A percentile compares a stretch with the other conserved stretches of the same genome.
Conservation (phyloP, 352 stramenopile species). For the Phytophthora pinifolia region DNA sequence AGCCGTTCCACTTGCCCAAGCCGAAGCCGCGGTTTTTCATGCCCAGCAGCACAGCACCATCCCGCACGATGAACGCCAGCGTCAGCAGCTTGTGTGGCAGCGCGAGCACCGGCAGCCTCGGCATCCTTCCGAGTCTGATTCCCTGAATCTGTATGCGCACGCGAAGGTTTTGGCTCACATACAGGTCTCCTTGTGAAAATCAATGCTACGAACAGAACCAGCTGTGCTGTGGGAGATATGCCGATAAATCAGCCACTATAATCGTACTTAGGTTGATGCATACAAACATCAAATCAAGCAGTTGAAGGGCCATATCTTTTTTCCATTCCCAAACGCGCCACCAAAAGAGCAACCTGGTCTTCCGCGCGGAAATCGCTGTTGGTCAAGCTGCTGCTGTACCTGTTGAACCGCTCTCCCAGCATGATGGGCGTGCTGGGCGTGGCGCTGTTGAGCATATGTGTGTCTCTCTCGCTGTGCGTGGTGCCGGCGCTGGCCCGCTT, state of each 20-base stretch:
- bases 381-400: slow-evolving; percentile 34
- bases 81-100: slow-evolving; percentile 57
- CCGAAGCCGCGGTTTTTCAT: slow-evolving; percentile 92
- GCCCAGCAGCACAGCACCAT: slow-evolving; percentile 57
- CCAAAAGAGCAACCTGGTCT: slow-evolving; percentile 12
- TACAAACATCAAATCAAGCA: slow-evolving; percentile 3
- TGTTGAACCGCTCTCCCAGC: slow-evolving; percentile 33
- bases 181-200: no score
- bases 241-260: no score
- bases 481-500: slow-evolving; percentile 53
- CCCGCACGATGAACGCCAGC: slow-evolving; percentile 50
- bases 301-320: slow-evolving; percentile 5
- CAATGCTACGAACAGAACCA: no score
- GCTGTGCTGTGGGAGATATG: no score
- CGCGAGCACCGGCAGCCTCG: slow-evolving; percentile 20
- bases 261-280: background rate
- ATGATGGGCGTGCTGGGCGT: slow-evolving; percentile 50
- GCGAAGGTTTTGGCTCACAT: no score
- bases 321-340: slow-evolving; percentile 20
- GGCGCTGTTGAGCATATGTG: slow-evolving; percentile 49
- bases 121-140: no score
- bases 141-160: no score
- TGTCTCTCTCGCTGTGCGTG: slow-evolving; percentile 65
- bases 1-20: slow-evolving; percentile 90
- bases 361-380: background rate